A percentile compares a stretch with the other conserved stretches of the same genome.
phyloP scores from a whole-genome alignment of 2,329 filamentous ascomycete species.

The Paecilomyces sp. region DNA sequence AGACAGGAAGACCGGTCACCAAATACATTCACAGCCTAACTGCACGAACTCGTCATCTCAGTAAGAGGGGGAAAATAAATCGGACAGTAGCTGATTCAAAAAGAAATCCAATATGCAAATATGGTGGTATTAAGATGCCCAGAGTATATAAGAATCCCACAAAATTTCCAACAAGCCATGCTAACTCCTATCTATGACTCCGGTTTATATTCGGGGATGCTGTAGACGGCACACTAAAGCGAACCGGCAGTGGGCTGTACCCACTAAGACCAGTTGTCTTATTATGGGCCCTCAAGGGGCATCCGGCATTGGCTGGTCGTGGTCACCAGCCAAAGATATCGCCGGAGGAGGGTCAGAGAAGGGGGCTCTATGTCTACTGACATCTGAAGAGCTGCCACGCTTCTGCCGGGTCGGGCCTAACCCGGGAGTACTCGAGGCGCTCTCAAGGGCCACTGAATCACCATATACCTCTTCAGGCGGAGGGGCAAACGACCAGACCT shows the following conservation, averaged over 20 bases:
- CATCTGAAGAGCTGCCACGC: conserved; percentile 4
- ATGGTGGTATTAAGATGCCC: background rate
- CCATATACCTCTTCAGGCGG: conserved; percentile 41
- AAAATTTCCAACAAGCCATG: background rate
- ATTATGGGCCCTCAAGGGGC: conserved; percentile 9
- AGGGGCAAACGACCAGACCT: conserved; percentile 95
- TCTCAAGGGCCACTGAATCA: conserved; percentile 20
- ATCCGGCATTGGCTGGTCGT: conserved; percentile 28
- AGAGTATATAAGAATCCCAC: background rate
- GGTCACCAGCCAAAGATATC: conserved; percentile 17
- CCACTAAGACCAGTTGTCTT: background rate
- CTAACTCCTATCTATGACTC: background rate
- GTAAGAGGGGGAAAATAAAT: background rate
- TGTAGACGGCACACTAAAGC: background rate
- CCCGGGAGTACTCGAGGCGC: conserved; percentile 25
- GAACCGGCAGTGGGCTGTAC: background rate
- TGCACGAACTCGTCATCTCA: conserved; percentile 4
- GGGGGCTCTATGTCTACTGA: conserved; percentile 14
- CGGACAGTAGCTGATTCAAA: background rate
- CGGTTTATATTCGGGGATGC: background rate
- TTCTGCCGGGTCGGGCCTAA: conserved; percentile 13
- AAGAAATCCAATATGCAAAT: background rate
- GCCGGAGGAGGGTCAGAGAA: conserved; percentile 25
- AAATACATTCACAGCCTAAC: conserved; percentile 8
- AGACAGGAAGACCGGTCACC: background rate